phyloP scores from a whole-genome alignment of 1,284 basidiomycete species.

The Tilletia caries region DNA sequence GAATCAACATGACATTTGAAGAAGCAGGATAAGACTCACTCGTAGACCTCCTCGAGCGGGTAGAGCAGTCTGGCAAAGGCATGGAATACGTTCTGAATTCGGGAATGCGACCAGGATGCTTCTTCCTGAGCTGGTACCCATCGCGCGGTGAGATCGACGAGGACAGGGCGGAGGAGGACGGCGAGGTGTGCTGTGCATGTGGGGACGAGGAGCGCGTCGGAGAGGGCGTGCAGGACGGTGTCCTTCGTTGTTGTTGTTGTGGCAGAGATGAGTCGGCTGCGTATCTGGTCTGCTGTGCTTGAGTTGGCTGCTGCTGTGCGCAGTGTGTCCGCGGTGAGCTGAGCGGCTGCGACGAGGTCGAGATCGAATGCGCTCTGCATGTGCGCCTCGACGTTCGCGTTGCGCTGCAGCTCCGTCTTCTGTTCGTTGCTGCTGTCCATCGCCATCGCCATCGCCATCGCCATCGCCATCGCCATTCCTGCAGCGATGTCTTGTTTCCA shows the following conservation, averaged over 20 bases:
- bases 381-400: neutral
- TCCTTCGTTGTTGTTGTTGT: no score
- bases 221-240: constrained; percentile 37
- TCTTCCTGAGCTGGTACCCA: constrained; percentile 26
- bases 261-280: neutral
- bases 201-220: constrained; percentile 42
- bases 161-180: constrained; percentile 43
- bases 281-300: neutral
- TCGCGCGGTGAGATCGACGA: constrained; percentile 45
- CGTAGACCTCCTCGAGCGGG: constrained; percentile 42
- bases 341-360: neutral
- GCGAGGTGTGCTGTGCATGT: constrained; percentile 38
- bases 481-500: no score
- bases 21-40: constrained; percentile 27
- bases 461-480: neutral
- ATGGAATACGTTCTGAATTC: constrained; percentile 26
- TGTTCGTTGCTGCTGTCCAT: neutral
- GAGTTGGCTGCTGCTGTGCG: neutral
- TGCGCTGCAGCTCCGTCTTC: neutral
- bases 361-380: neutral
- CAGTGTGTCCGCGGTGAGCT: neutral
- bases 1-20: neutral
- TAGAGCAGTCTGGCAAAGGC: constrained; percentile 39
- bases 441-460: neutral
- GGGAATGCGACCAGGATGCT: constrained; percentile 15